phyloP scores from a whole-genome alignment of 768 basidiomycete genomes.

The Cytidiella melzeri region DNA sequence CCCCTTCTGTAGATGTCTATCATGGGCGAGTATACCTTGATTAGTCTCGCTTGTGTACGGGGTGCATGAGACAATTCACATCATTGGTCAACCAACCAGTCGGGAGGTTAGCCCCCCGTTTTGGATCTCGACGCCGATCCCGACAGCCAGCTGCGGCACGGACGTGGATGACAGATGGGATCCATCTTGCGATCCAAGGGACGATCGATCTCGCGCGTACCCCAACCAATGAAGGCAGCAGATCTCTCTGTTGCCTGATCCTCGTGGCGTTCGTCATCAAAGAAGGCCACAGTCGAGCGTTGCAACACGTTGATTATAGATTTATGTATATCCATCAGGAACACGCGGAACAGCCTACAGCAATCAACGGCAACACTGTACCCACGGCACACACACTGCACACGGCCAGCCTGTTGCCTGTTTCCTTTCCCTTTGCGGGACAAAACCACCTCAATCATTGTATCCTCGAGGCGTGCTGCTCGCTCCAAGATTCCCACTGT shows the following conservation, averaged over 20 bases:
- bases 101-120: too few relatives aligned
- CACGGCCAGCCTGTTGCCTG: too few relatives aligned
- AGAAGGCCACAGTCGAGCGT: not conserved
- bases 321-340: not conserved
- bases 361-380: not conserved
- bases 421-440: not conserved
- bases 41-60: too few relatives aligned
- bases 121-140: not conserved
- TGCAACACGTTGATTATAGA: not conserved
- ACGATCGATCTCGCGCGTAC: not conserved
- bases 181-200: not conserved
- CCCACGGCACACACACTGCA: not conserved
- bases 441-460: conserved; percentile 42
- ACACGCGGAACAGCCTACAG: not conserved
- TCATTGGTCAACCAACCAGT: too few relatives aligned
- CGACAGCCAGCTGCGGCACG: not conserved
- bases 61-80: too few relatives aligned
- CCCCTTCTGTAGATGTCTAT: too few relatives aligned
- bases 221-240: not conserved
- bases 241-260: not conserved
- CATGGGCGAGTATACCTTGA: too few relatives aligned
- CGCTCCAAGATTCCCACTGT: conserved; percentile 14
- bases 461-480: conserved; percentile 43
- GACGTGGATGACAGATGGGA: not conserved
- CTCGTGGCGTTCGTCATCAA: not conserved